phyloP scores from a whole-genome alignment of 148 eudicot genomes.

The Polygonum maritimum region DNA sequence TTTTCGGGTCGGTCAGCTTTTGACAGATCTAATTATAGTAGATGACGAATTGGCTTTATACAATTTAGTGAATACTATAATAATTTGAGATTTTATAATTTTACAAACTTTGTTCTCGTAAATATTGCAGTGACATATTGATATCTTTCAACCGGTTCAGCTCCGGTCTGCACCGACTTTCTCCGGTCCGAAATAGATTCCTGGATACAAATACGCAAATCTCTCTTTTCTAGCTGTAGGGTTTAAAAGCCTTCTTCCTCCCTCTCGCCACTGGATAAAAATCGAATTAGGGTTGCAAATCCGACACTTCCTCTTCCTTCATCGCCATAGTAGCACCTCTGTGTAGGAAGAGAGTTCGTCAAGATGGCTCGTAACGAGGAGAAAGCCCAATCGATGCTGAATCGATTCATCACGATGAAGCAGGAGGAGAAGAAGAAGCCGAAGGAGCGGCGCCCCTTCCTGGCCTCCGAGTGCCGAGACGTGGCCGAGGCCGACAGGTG shows the following conservation, averaged over 20 bases:
- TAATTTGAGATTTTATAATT: no score
- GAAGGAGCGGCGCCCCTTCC: conserved; percentile 72
- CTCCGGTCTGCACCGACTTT: no score
- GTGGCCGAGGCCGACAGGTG: conserved; percentile 86
- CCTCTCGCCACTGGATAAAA: neutral
- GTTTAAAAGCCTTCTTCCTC: neutral
- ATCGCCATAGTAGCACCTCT: neutral
- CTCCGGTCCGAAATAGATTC: no score
- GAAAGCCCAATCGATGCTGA: conserved; percentile 93
- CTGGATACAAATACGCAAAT: no score
- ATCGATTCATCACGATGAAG: conserved; percentile 80
- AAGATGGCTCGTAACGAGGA: conserved; percentile 91
- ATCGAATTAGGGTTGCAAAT: neutral
- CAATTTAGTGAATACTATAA: no score
- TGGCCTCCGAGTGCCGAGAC: conserved; percentile 94
- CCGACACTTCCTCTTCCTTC: neutral
- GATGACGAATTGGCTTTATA: no score
- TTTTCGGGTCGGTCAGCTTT: no score
- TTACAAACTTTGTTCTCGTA: no score
- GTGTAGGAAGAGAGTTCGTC: neutral
- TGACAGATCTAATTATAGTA: no score
- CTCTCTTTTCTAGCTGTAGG: neutral
- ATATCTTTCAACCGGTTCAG: no score
- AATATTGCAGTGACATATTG: no score
- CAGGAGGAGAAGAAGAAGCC: conserved; percentile 83